Evolutionary conservation across 306 rosid genomes (phyloP).

Genomic region (Glycine latifolia): DNA sequence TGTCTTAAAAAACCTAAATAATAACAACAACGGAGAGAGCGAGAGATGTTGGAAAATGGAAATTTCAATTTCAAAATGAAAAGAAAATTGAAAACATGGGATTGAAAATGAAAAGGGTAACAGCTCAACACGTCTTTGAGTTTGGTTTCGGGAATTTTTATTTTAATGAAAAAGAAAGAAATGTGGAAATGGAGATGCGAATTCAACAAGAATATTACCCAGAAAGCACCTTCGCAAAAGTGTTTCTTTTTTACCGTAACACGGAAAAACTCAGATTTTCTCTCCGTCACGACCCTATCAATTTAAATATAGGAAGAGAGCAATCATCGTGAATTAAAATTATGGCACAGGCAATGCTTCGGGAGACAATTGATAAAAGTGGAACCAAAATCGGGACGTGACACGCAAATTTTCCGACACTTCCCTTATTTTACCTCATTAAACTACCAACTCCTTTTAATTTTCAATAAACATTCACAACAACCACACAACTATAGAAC

Average conservation of each 20-base stretch:
- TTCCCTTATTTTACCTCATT: constrained; percentile 9
- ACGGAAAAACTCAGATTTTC: neutral
- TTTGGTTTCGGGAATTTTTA: constrained; percentile 48
- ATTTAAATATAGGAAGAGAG: constrained; percentile 36
- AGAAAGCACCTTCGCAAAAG: constrained; percentile 46
- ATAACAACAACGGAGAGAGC: constrained; percentile 34
- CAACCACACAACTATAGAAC: constrained; percentile 43
- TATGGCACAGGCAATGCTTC: neutral
- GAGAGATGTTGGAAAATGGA: neutral
- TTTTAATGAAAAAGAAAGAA: neutral
- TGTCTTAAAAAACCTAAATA: constrained; percentile 22
- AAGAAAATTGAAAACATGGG: neutral
- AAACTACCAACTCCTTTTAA: constrained; percentile 51
- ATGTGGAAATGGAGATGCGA: neutral
- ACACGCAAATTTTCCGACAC: constrained; percentile 49
- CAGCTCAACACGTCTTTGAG: constrained; percentile 87
- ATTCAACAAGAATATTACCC: constrained; percentile 45
- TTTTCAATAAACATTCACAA: constrained; percentile 49
- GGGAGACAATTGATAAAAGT: constrained; percentile 26
- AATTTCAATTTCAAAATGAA: neutral
- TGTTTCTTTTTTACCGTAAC: constrained; percentile 32
- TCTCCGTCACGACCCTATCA: neutral
- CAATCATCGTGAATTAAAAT: constrained; percentile 32
- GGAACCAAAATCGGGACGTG: constrained; percentile 42
- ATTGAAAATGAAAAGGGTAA: constrained; percentile 41